phyloP scores from a whole-genome alignment of 768 basidiomycete species.

The Lactarius vividus region DNA sequence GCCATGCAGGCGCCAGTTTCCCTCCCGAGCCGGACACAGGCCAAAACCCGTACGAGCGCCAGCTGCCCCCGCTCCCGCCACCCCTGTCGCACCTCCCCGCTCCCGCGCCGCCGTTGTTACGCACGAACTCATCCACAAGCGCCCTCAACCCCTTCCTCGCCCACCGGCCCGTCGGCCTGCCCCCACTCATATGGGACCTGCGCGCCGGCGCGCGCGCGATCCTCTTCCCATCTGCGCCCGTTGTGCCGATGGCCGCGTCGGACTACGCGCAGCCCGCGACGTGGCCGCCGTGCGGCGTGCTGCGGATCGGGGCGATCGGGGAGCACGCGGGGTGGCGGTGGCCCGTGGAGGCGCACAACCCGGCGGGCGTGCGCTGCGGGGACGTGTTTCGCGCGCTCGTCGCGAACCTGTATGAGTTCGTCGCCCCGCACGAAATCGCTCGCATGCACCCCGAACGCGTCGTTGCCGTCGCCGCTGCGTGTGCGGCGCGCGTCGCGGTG shows the following conservation, averaged over 20 bases:
- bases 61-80: conserved; percentile 44
- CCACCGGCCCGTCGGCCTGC: conserved; percentile 42
- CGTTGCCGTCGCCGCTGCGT: conserved; percentile 8
- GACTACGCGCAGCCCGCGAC: conserved; percentile 59
- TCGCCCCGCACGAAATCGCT: conserved; percentile 32
- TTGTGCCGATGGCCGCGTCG: conserved; percentile 26
- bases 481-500: conserved; percentile 24
- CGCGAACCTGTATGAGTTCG: conserved; percentile 40
- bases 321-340: conserved; percentile 49
- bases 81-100: conserved; percentile 39
- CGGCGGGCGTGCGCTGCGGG: conserved; percentile 45
- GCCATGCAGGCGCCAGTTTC: neutral
- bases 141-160: conserved; percentile 58
- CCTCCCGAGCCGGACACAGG: conserved; percentile 3
- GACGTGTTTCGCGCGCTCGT: conserved; percentile 52
- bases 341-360: conserved; percentile 52
- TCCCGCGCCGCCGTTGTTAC: neutral
- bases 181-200: conserved; percentile 51
- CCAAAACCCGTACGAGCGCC: conserved; percentile 37
- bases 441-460: conserved; percentile 28
- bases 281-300: conserved; percentile 53
- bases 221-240: conserved; percentile 31
- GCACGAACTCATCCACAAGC: conserved; percentile 45
- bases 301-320: conserved; percentile 57
- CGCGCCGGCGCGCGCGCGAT: conserved; percentile 29